These are phyloP conservation scores for Annulohypoxylon bovei DNA, from an alignment of 495 filamentous ascomycete genomes.

Conservation along the genomic window DNA sequence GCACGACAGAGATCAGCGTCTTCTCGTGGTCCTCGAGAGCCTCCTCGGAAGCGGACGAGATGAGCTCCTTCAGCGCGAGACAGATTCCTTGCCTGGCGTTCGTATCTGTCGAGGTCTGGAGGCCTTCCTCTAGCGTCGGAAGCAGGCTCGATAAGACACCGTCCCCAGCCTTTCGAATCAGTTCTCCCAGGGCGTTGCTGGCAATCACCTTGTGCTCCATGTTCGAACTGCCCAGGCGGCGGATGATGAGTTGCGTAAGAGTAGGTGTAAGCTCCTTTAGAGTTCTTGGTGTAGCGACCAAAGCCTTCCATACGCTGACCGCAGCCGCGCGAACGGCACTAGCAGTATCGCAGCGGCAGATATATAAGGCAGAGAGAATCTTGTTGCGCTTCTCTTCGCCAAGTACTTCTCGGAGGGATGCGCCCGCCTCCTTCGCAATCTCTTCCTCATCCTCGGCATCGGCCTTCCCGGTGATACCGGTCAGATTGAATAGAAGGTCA, in stretches of 20 bases:
- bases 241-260: slow-evolving; percentile 91
- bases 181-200: slow-evolving; percentile 92
- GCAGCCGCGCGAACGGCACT: slow-evolving; percentile 90
- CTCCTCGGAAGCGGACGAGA: slow-evolving; percentile 88
- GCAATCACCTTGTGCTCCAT: slow-evolving; percentile 99
- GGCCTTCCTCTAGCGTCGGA: slow-evolving; percentile 91
- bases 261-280: slow-evolving; percentile 96
- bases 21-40: slow-evolving; percentile 94
- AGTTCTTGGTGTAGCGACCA: slow-evolving; percentile 90
- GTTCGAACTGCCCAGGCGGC: slow-evolving; percentile 91
- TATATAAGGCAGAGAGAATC: slow-evolving; percentile 93
- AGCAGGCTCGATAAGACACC: slow-evolving; percentile 87
- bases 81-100: slow-evolving; percentile 98
- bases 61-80: slow-evolving; percentile 92
- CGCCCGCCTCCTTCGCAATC: slow-evolving; percentile 81
- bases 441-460: slow-evolving; percentile 81
- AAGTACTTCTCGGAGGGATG: slow-evolving; percentile 89
- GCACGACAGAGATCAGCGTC: slow-evolving; percentile 91
- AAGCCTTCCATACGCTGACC: slow-evolving; percentile 93
- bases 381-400: slow-evolving; percentile 96
- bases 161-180: slow-evolving; percentile 96
- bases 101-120: slow-evolving; percentile 87
- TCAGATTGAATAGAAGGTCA: slow-evolving; percentile 96
- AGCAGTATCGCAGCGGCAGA: slow-evolving; percentile 97
- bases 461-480: slow-evolving; percentile 86